phyloP scores from a whole-genome alignment of 2,329 filamentous ascomycete species.

The Fusarium sarcochroum region DNA sequence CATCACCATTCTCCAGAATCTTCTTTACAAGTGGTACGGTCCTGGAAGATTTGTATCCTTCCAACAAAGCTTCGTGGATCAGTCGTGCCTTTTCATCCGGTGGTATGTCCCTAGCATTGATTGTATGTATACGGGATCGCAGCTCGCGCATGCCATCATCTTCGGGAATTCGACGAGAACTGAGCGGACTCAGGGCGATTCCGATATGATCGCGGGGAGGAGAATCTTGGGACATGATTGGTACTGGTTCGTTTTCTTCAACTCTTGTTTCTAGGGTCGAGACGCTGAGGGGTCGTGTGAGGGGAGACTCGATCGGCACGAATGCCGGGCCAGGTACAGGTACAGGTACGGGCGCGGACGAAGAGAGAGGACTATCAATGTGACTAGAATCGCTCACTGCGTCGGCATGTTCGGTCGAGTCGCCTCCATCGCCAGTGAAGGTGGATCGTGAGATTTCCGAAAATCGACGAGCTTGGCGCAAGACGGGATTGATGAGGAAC shows the following conservation, averaged over 20 bases:
- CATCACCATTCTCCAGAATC: slow-evolving; percentile 31
- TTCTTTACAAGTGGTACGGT: slow-evolving; percentile 33
- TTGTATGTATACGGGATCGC: slow-evolving; percentile 75
- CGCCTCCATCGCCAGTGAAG: slow-evolving; percentile 54
- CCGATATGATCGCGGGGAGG: slow-evolving; percentile 53
- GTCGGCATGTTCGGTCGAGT: slow-evolving; percentile 43
- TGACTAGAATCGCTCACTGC: slow-evolving; percentile 41
- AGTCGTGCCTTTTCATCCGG: slow-evolving; percentile 77
- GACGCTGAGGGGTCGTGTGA: slow-evolving; percentile 51
- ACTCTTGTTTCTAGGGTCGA: slow-evolving; percentile 55
- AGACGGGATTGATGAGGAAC: slow-evolving; percentile 75
- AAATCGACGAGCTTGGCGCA: slow-evolving; percentile 75
- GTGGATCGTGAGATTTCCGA: slow-evolving; percentile 64
- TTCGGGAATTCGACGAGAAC: slow-evolving; percentile 69
- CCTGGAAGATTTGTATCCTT: slow-evolving; percentile 70
- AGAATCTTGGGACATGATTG: slow-evolving; percentile 40
- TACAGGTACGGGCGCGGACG: slow-evolving; percentile 25
- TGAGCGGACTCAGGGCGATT: slow-evolving; percentile 50
- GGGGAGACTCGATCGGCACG: slow-evolving; percentile 43
- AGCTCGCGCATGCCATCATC: slow-evolving; percentile 83
- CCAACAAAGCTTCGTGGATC: slow-evolving; percentile 79
- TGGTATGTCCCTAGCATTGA: slow-evolving; percentile 73
- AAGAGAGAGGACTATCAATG: slow-evolving; percentile 38
- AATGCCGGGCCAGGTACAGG: slow-evolving; percentile 27
- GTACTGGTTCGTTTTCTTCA: slow-evolving; percentile 46